Evolutionary conservation across 2,329 filamentous ascomycete species (phyloP), one percentile per base, ranked within the genome.

Genomic region (Aspergillus sp.): DNA sequence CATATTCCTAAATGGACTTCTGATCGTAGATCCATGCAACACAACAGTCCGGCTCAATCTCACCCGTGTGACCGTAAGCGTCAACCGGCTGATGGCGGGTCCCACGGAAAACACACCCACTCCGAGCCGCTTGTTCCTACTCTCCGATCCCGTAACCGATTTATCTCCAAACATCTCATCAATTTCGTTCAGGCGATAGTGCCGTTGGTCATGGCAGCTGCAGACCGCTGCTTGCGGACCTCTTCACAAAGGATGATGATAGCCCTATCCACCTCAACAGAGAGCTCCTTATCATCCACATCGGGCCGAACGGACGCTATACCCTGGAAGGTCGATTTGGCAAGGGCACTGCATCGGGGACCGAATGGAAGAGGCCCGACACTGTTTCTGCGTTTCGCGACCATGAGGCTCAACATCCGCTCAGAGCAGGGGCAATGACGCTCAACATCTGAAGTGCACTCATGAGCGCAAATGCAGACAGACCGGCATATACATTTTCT

Each of bases 401-500:
- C 59, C 55, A 71, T 61, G 36, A 72, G 62, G 32, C 69, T 70
- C 44, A 74, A 56, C 59, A 72, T 66, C 24, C 73, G 67, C 45
- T 69, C 68, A 5, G 71, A 67, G 56, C 75, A 77, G 26, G 73
- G 74, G 38, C 75, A 77, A 11, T 38, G 43, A 11, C 63, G 65
- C 50, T 68, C 62, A 5, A 66, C 66, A 7, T 69, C 59, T 18
- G 60, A 24, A 1, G 73, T 76, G 48, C 75, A 77, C 13, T 66
- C 64, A 18, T 36, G 48, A 15, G 74, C 63, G 53, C 75, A 77
- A 18, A 50, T 59, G 51, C 75, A 76, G 47, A 62, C 50, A 1
- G 64, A 61, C 13, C 62, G 57, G 58, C 75, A 77, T 43, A 76
- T 68, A 53, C 75, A 77, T 36, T 72, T 74, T 41, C 62, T 62